Evolutionary conservation across 2,329 filamentous ascomycete genomes (phyloP), one percentile per base, ranked within the genome.

Genomic region (Botrytis paeoniae): DNA sequence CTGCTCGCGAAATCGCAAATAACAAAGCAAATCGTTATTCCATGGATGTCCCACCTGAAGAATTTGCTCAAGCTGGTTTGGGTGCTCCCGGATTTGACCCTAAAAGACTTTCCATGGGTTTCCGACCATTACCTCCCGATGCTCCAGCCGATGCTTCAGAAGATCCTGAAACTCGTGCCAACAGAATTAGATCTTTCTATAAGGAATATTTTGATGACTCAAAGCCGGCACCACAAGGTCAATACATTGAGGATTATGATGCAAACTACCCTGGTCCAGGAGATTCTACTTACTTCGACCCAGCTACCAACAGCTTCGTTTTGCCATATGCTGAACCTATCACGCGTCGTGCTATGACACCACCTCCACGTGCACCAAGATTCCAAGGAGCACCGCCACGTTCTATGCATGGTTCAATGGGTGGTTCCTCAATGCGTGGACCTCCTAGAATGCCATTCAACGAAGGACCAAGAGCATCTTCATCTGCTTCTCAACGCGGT

Each of bases 191-290:
- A 81, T 99, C 96, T 6, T 99, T 99, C 85, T 99, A 99, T 86
- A 98, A 98, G 85, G 96, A 99, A 81, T 99, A 99, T 84, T 99
- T 99, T 78, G 96, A 98, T 77, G 95, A 98, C 60, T 89, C 86
- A 74, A 93, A 90, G 80, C 80, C 80, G 60, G 78, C 76, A 25
- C 79, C 79, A 64, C 71, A 77, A n/a, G 81, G 80, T 25, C 81
- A 86, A 71, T 93, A 95, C 82, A 91, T 93, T 75, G 92, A 95
- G 78, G 92, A 95, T 78, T 93, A 93, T 79, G 90, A 92, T 73
- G 84, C 88, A 32, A 88, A 90, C 76, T 93, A 92, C 80, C 85
- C 90, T 64, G 61, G 45, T 41, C 63, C 63, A 37, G 89, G 87
- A n/a, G 91, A 93, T 73, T 88, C 89, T 37, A 73, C 76, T 43